These are phyloP conservation scores for Evernia prunastri DNA, from an alignment of 495 filamentous ascomycete species.

Conservation along the genomic window DNA sequence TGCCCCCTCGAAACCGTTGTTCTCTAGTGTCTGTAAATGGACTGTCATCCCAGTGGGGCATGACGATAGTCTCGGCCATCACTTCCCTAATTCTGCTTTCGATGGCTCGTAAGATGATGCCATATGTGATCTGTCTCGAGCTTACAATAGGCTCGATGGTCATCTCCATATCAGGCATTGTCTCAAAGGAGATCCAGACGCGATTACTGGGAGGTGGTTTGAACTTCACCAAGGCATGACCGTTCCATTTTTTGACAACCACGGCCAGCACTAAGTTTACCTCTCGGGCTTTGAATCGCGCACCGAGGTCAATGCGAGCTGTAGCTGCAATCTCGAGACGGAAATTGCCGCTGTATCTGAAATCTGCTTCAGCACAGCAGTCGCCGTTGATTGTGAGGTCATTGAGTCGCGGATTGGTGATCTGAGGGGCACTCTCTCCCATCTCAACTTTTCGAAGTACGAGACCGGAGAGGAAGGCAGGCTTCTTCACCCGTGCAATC, in stretches of 20 bases:
- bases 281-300: slow-evolving; percentile 81
- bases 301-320: slow-evolving; percentile 81
- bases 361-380: slow-evolving; percentile 73
- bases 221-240: slow-evolving; percentile 75
- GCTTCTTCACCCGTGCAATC: slow-evolving; percentile 87
- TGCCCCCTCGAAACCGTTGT: slow-evolving; percentile 77
- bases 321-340: slow-evolving; percentile 82
- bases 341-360: slow-evolving; percentile 85
- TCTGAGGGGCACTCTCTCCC: slow-evolving; percentile 77
- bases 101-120: slow-evolving; percentile 83
- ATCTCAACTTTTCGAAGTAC: slow-evolving; percentile 75
- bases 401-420: slow-evolving; percentile 82
- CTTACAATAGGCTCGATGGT: slow-evolving; percentile 91
- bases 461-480: slow-evolving; percentile 78
- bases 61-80: slow-evolving; percentile 84
- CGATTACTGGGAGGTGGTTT: slow-evolving; percentile 95
- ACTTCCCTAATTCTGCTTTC: slow-evolving; percentile 92
- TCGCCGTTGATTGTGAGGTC: slow-evolving; percentile 90
- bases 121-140: slow-evolving; percentile 89
- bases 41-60: slow-evolving; percentile 91
- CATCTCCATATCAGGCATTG: slow-evolving; percentile 86
- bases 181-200: slow-evolving; percentile 88
- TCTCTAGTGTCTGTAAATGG: slow-evolving; percentile 76
- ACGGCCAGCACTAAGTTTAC: slow-evolving; percentile 85
- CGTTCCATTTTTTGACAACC: slow-evolving; percentile 77